These are phyloP conservation scores for Myxozyma mucilagina DNA, from an alignment of 805 yeast species.

Conservation along the genomic window DNA sequence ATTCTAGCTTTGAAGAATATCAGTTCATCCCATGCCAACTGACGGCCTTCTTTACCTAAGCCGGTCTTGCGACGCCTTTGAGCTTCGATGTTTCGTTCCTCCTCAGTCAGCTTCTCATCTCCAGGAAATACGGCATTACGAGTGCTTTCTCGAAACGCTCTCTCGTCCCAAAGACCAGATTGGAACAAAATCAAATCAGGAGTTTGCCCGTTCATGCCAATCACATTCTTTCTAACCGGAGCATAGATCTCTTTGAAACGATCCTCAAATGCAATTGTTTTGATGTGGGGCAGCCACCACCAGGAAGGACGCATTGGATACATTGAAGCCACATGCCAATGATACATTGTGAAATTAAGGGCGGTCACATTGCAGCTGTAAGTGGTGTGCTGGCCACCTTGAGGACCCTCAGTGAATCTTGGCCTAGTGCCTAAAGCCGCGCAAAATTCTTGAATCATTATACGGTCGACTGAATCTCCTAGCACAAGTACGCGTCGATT, in stretches of 20 bases:
- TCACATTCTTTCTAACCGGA: conserved; percentile 10
- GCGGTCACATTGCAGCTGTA: conserved; percentile 13
- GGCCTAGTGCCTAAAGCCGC: conserved; percentile 1
- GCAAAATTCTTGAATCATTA: conserved; percentile 26
- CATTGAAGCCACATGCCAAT: conserved; percentile 29
- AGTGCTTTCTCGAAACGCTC: conserved; percentile 21
- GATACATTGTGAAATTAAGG: conserved; percentile 25
- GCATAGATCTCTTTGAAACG: conserved; percentile 17
- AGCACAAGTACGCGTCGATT: conserved; percentile 24
- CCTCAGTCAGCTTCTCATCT: conserved; percentile 9
- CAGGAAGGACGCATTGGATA: conserved; percentile 27
- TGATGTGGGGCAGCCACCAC: conserved; percentile 29
- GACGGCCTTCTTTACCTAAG: conserved; percentile 25
- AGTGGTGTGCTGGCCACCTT: conserved; percentile 30
- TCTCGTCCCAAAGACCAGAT: conserved; percentile 31
- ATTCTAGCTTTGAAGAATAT: conserved; percentile 23
- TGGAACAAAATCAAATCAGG: conserved; percentile 26
- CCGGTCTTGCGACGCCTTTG: conserved; percentile 5
- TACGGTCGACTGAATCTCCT: conserved; percentile 31
- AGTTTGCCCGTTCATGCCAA: conserved; percentile 23
- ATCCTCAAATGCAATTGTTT: conserved; percentile 28
- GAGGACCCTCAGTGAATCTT: not conserved
- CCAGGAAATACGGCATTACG: conserved; percentile 11
- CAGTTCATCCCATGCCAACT: conserved; percentile 28
- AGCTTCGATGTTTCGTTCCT: not conserved